phyloP scores from a whole-genome alignment of 805 yeast species.

The Starmerella stigmatis region DNA sequence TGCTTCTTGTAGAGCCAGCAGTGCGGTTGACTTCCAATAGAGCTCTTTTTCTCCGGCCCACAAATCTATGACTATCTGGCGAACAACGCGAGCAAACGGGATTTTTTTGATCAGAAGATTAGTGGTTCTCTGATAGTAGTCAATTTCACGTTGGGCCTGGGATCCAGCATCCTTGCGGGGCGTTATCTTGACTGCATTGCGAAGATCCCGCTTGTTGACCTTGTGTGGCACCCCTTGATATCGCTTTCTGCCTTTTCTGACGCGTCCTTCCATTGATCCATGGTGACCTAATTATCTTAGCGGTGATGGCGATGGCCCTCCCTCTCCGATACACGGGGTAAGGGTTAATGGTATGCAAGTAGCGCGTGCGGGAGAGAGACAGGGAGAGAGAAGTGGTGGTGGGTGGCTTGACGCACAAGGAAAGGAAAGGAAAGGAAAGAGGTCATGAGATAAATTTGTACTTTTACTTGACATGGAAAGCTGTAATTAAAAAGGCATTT shows the following conservation, averaged over 20 bases:
- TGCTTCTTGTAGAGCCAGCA: slow-evolving; percentile 96
- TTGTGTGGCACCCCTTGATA: neutral
- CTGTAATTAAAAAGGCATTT: too few relatives aligned
- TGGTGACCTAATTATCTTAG: too few relatives aligned
- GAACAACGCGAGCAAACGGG: slow-evolving; percentile 93
- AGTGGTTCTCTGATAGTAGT: slow-evolving; percentile 95
- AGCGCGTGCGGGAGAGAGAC: too few relatives aligned
- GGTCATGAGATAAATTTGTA: too few relatives aligned
- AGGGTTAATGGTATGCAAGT: too few relatives aligned
- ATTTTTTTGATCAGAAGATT: slow-evolving; percentile 90
- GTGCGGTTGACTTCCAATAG: slow-evolving; percentile 95
- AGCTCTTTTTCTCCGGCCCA: slow-evolving; percentile 47
- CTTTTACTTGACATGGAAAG: too few relatives aligned
- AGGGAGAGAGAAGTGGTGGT: too few relatives aligned
- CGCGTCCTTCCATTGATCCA: slow-evolving; percentile 6
- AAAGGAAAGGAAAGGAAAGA: too few relatives aligned
- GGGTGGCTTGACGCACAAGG: too few relatives aligned
- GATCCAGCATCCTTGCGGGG: neutral
- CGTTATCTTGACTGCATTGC: slow-evolving; percentile 1
- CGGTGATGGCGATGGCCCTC: too few relatives aligned
- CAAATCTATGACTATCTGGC: slow-evolving; percentile 93
- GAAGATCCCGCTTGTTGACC: neutral
- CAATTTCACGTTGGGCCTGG: slow-evolving; percentile 82
- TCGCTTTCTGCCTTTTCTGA: neutral
- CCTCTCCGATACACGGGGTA: too few relatives aligned